phyloP scores from a whole-genome alignment of 257 asterid species.

The Sherardia arvensis region DNA sequence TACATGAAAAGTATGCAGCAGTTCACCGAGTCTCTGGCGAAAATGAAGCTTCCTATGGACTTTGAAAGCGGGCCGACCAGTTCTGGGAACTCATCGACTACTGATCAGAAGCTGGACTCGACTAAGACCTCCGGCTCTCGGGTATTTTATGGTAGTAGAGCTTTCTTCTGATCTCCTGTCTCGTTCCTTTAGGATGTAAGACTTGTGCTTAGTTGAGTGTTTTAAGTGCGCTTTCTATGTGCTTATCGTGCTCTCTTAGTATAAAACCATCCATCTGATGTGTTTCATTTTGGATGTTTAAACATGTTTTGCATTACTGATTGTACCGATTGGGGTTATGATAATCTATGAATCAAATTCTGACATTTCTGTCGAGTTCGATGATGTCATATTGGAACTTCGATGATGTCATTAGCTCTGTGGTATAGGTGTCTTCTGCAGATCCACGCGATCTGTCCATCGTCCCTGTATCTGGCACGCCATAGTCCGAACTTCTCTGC shows the following conservation, averaged over 20 bases:
- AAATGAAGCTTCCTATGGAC: slow-evolving; percentile 94
- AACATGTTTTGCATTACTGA: neutral
- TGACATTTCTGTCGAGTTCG: neutral
- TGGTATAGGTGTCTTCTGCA: slow-evolving; percentile 70
- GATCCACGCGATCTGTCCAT: slow-evolving; percentile 78
- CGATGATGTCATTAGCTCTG: slow-evolving; percentile 51
- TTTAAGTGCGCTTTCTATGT: slow-evolving; percentile 17
- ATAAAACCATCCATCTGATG: neutral
- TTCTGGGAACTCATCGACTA: slow-evolving; percentile 66
- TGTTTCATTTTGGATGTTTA: slow-evolving; percentile 2
- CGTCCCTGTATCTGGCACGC: slow-evolving; percentile 65
- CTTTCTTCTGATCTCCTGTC: slow-evolving; percentile 66
- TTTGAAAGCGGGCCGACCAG: slow-evolving; percentile 59
- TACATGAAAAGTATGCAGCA: slow-evolving; percentile 99
- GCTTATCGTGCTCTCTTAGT: slow-evolving; percentile 10
- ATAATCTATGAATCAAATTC: neutral
- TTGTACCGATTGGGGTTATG: neutral
- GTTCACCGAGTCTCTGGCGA: slow-evolving; percentile 81
- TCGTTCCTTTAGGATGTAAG: slow-evolving; percentile 27
- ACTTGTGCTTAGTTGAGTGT: slow-evolving; percentile 8
- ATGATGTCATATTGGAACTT: slow-evolving; percentile 48
- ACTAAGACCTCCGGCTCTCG: slow-evolving; percentile 71
- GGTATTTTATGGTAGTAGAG: slow-evolving; percentile 93
- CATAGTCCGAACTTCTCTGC: slow-evolving; percentile 75
- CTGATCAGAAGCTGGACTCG: slow-evolving; percentile 62